These are phyloP conservation scores for Candida neerlandica DNA, from an alignment of 1,139 yeast species.

Conservation along the genomic window DNA sequence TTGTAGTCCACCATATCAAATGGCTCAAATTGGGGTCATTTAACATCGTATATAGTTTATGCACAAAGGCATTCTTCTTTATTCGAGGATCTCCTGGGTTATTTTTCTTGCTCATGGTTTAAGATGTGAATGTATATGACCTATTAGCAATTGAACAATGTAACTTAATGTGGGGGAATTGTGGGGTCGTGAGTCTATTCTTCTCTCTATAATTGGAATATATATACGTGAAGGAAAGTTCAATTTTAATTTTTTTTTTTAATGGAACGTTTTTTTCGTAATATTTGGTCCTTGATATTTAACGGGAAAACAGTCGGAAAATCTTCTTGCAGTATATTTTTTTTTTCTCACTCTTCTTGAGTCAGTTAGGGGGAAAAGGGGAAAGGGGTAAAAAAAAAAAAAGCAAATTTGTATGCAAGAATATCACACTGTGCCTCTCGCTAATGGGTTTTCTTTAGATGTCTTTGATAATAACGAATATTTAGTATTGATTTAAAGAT, in stretches of 20 bases:
- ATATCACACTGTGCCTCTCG: too few species aligned
- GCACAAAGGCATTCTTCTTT: slow-evolving; percentile 66
- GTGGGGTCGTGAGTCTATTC: not conserved
- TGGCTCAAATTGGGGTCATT: slow-evolving; percentile 50
- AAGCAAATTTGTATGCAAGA: too few species aligned
- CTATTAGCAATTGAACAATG: too few species aligned
- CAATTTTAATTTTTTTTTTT: slow-evolving; percentile 1
- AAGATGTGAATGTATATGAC: not conserved
- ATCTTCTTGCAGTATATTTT: not conserved
- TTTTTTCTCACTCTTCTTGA: not conserved
- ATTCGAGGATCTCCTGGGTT: slow-evolving; percentile 27
- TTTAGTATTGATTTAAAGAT: too few species aligned
- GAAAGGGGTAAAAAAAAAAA: too few species aligned
- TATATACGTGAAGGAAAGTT: not conserved
- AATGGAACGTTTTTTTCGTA: too few species aligned
- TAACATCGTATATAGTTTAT: slow-evolving; percentile 62
- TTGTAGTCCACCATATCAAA: slow-evolving; percentile 77
- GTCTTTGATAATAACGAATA: too few species aligned
- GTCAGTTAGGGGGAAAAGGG: not conserved
- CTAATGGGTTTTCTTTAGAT: too few species aligned
- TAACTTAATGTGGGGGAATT: too few species aligned
- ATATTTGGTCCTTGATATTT: not conserved
- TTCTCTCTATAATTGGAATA: not conserved
- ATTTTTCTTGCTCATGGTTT: slow-evolving; percentile 22
- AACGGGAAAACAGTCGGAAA: not conserved